phyloP scores from a whole-genome alignment of 2,329 filamentous ascomycete species.

The Monosporascus sp. region DNA sequence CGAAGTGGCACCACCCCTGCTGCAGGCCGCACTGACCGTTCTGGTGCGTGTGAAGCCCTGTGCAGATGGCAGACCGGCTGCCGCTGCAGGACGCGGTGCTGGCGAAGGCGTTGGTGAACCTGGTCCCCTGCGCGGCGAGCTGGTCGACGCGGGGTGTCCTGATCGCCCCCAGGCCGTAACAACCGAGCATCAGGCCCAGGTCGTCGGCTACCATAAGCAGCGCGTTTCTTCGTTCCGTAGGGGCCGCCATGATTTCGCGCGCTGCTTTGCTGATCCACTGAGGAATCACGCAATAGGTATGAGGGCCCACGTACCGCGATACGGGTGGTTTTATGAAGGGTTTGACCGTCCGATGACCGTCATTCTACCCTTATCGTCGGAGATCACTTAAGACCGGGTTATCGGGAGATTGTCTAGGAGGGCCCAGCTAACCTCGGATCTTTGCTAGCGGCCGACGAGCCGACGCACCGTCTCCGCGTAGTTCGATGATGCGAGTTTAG shows the following conservation, averaged over 20 bases:
- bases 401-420: neutral
- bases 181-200: slow-evolving; percentile 32
- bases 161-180: slow-evolving; percentile 26
- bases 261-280: neutral
- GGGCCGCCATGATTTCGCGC: neutral
- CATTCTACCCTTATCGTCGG: too few relatives aligned
- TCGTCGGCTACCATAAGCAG: slow-evolving; percentile 39
- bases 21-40: slow-evolving; percentile 27
- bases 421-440: too few relatives aligned
- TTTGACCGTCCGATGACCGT: too few relatives aligned
- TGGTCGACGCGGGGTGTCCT: slow-evolving; percentile 36
- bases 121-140: slow-evolving; percentile 31
- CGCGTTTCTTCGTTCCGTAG: slow-evolving; percentile 24
- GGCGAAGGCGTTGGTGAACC: slow-evolving; percentile 36
- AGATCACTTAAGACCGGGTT: neutral
- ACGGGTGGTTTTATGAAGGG: too few relatives aligned
- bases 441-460: too few relatives aligned
- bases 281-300: too few relatives aligned
- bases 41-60: slow-evolving; percentile 43
- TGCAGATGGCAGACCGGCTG: slow-evolving; percentile 42
- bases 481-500: too few relatives aligned
- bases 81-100: slow-evolving; percentile 44
- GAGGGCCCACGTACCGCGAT: too few relatives aligned
- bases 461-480: too few relatives aligned
- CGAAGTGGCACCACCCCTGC: slow-evolving; percentile 38